Conservation (phyloP, 345 rosid species). For the Citrus inodora region DNA sequence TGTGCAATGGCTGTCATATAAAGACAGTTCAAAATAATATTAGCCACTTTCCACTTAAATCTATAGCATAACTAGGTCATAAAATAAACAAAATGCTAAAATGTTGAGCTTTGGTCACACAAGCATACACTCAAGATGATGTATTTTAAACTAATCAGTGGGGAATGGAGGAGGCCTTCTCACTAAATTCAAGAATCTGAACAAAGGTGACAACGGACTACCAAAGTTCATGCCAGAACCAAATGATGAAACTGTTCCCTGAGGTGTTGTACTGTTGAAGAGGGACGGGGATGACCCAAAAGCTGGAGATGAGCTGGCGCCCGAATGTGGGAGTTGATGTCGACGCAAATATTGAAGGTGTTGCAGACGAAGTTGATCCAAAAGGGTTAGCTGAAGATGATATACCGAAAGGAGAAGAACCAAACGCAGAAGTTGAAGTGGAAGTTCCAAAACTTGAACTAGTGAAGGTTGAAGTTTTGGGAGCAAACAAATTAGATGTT, state of each 20-base stretch:
- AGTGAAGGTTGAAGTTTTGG: slow-evolving; percentile 40
- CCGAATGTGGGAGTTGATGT: slow-evolving; percentile 44
- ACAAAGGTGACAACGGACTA: slow-evolving; percentile 59
- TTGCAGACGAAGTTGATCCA: slow-evolving; percentile 36
- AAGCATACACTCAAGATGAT: no score
- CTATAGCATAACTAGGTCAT: no score
- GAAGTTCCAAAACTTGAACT: slow-evolving; percentile 40
- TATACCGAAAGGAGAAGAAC: slow-evolving; percentile 30
- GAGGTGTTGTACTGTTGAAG: slow-evolving; percentile 42
- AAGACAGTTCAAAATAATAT: no score
- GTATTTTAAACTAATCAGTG: no score
- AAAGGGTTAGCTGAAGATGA: slow-evolving; percentile 45
- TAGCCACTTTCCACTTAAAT: no score
- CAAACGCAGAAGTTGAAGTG: slow-evolving; percentile 31
- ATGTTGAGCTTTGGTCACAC: no score
- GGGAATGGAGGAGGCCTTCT: no score
- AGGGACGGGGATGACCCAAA: slow-evolving; percentile 61
- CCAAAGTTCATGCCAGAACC: slow-evolving; percentile 32
- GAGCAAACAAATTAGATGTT: slow-evolving; percentile 46
- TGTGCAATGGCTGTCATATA: no score
- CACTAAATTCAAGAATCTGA: slow-evolving; percentile 10
- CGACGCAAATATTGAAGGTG: slow-evolving; percentile 41
- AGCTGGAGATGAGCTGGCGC: slow-evolving; percentile 39
- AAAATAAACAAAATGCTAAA: no score
- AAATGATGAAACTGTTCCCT: slow-evolving; percentile 42